phyloP scores from a whole-genome alignment of 2,329 filamentous ascomycete genomes.

The Diaporthe australafricana region DNA sequence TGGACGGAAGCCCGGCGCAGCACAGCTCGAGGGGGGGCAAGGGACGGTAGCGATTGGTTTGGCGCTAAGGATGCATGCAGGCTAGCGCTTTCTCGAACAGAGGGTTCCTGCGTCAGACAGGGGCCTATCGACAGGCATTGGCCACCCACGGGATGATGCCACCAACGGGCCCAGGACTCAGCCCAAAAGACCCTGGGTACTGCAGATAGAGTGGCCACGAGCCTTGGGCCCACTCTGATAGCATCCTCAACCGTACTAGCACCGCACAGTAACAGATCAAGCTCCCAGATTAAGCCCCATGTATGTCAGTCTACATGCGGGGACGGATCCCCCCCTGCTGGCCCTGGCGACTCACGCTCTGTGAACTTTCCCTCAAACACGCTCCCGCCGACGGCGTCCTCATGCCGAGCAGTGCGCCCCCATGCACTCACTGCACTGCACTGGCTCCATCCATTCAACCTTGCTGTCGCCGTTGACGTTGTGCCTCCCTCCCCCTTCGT shows the following conservation, averaged over 20 bases:
- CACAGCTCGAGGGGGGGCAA: background rate
- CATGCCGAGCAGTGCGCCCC: constrained; percentile 14
- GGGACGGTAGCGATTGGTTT: constrained; percentile 29
- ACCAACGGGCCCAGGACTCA: constrained; percentile 26
- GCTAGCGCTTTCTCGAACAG: constrained; percentile 32
- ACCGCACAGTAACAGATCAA: background rate
- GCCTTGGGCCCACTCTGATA: background rate
- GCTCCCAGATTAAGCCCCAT: background rate
- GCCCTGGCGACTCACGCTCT: constrained; percentile 4
- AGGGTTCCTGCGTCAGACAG: constrained; percentile 37
- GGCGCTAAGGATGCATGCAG: constrained; percentile 32
- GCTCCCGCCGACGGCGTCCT: constrained; percentile 10
- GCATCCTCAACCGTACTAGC: background rate
- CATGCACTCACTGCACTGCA: constrained; percentile 11
- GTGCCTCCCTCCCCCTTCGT: background rate
- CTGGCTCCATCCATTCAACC: background rate
- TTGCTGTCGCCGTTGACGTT: constrained; percentile 10
- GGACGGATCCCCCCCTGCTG: background rate
- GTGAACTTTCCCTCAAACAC: constrained; percentile 28
- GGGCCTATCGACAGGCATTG: constrained; percentile 20
- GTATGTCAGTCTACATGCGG: constrained; percentile 3
- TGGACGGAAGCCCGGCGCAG: constrained; percentile 3
- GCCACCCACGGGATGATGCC: constrained; percentile 9
- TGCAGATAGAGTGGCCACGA: background rate
- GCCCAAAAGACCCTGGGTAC: background rate